Evolutionary conservation across 2,329 filamentous ascomycete species (phyloP), one percentile per base, ranked within the genome.

Genomic region (Sporothrix variecibatus): DNA sequence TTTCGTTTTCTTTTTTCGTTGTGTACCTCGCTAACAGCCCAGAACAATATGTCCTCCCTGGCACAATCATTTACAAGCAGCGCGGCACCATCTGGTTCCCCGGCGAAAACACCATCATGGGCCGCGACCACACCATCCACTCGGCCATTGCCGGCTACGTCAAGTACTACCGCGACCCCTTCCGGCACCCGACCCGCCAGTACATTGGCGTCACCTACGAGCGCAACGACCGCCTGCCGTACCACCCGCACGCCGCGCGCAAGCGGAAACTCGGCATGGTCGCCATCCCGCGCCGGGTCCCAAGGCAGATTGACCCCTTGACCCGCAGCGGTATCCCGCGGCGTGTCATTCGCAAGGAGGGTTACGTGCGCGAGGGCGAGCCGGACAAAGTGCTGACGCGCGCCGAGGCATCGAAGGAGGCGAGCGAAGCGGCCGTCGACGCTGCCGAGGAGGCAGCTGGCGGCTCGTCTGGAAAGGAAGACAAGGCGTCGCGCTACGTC

Each of bases 1-100:
- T 26, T 23, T 5, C 17, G 7, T 51, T 51, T n/a, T 23, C 5
- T 3, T 15, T n/a, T 11, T 7, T n/a, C 17, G 5, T 56, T 4
- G 28, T 20, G 5, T 11, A 20, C 4, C 46, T 68, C 31, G 8
- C 43, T 64, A n/a, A 53, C 17, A 1, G 7, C 28, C 23, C 80
- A 95, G 93, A 95, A 81, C 93, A 98, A 85, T 97, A 92, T 82
- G 96, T 99, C 49, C 92, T 97, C 74, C 93, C 95, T 4, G 96
- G 96, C 72, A 98, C 97, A 86, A 99, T 99, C 83, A 93, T 99
- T 84, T 99, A 96, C 89, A 94, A 94, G 82, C 96, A 99, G 84
- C 92, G 95, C 80, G 96, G 96, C 79, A 97, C 96, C 3, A 89
- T 91, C 80, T 99, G 96, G 96, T 95, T 92, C 82, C 92, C 96